A percentile compares a stretch with the other conserved stretches of the same genome.
Evolutionary conservation across 495 filamentous ascomycete genomes (phyloP).

Genomic region (Letharia columbiana): DNA sequence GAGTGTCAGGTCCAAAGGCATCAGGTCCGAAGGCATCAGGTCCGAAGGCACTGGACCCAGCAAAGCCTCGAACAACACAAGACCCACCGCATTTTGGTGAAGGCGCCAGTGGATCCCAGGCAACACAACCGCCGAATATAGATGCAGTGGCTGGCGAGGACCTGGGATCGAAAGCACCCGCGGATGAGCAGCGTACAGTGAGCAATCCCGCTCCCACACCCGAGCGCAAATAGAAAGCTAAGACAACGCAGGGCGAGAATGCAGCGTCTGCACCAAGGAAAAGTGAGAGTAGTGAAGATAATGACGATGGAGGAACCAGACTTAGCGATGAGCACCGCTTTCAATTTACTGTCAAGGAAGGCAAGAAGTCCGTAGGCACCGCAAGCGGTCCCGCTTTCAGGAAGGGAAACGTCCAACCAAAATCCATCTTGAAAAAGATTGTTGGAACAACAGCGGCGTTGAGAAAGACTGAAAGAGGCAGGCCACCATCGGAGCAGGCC

Average conservation of each 20-base stretch:
- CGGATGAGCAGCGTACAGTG: too few species aligned
- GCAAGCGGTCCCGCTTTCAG: neutral
- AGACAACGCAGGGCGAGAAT: too few species aligned
- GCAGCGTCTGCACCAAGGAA: neutral
- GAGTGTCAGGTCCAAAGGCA: neutral
- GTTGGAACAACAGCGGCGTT: neutral
- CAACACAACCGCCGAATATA: too few species aligned
- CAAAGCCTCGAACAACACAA: neutral
- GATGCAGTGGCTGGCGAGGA: too few species aligned
- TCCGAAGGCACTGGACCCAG: too few species aligned
- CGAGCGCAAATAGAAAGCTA: too few species aligned
- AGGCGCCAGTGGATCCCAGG: too few species aligned
- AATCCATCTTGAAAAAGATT: slow-evolving; percentile 1
- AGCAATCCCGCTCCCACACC: too few species aligned
- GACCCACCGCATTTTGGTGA: too few species aligned
- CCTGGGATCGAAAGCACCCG: too few species aligned
- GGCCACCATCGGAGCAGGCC: neutral
- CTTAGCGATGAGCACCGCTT: neutral
- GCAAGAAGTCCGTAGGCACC: neutral
- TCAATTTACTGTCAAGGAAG: neutral
- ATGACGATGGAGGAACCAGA: neutral
- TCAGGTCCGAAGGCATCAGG: neutral
- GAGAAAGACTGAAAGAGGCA: neutral
- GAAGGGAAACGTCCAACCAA: neutral
- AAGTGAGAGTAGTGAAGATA: neutral